A percentile compares a stretch with the other conserved stretches of the same genome.
Conservation (phyloP, 2,329 filamentous ascomycete species). For the Phialophora verrucosa region DNA sequence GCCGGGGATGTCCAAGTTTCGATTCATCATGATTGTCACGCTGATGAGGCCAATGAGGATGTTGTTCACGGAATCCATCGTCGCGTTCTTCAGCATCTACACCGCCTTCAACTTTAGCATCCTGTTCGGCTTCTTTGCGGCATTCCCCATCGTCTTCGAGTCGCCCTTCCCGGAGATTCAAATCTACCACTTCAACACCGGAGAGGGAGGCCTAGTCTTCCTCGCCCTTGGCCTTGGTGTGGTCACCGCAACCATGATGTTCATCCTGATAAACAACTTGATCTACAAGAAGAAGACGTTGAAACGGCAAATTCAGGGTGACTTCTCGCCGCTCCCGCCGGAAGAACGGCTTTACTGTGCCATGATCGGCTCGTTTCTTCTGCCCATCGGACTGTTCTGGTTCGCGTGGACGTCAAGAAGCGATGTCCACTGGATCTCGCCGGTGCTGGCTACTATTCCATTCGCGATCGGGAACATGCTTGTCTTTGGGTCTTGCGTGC, state of each 20-base stretch:
- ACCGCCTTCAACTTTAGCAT: constrained; percentile 78
- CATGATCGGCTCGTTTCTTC: constrained; percentile 56
- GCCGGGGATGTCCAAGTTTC: constrained; percentile 59
- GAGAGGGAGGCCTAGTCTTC: constrained; percentile 75
- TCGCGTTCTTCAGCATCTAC: constrained; percentile 71
- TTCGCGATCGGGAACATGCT: constrained; percentile 42
- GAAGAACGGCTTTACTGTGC: constrained; percentile 57
- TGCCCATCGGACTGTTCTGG: constrained; percentile 57
- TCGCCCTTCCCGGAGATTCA: constrained; percentile 41
- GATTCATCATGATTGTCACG: constrained; percentile 48
- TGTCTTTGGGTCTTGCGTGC: constrained; percentile 55
- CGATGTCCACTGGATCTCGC: constrained; percentile 50
- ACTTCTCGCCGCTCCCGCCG: constrained; percentile 47
- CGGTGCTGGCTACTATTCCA: constrained; percentile 38
- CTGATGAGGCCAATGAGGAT: constrained; percentile 64
- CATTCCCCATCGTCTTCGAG: constrained; percentile 81
- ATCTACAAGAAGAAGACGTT: constrained; percentile 36
- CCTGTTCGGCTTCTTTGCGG: constrained; percentile 84
- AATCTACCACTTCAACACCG: constrained; percentile 70
- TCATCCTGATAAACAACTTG: constrained; percentile 36
- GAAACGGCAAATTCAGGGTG: constrained; percentile 20
- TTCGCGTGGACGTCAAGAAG: constrained; percentile 53
- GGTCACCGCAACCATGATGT: constrained; percentile 56
- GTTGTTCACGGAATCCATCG: constrained; percentile 72
- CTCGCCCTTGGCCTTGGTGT: constrained; percentile 79